Conservation (phyloP, 2,329 filamentous ascomycete genomes). For the Fusarium azukiicola region DNA sequence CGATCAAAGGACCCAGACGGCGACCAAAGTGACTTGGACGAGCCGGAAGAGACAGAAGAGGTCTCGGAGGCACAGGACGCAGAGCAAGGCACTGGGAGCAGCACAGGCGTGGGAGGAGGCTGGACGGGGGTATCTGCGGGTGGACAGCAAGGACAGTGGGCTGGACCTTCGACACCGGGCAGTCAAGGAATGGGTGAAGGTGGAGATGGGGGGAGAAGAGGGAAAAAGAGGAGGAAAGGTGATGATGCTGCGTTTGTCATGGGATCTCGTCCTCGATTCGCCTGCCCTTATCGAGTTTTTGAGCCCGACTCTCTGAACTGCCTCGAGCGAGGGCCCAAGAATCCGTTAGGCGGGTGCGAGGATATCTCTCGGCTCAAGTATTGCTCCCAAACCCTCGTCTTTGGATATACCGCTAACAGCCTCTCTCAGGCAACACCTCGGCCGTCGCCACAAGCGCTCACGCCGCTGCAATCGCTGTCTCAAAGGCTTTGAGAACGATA, state of each 20-base stretch:
- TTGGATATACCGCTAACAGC: neutral
- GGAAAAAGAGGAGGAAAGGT: neutral
- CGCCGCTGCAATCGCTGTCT: slow-evolving; percentile 10
- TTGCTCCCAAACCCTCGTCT: neutral
- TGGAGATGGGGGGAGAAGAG: neutral
- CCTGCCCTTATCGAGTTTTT: slow-evolving; percentile 14
- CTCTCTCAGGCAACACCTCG: slow-evolving; percentile 12
- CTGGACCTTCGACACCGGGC: neutral
- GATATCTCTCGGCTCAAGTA: slow-evolving; percentile 17
- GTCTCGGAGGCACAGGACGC: neutral
- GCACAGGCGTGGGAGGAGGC: neutral
- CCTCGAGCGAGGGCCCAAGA: neutral
- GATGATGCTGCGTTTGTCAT: neutral
- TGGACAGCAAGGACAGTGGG: neutral
- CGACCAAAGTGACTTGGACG: neutral
- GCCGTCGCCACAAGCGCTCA: slow-evolving; percentile 16
- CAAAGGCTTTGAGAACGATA: slow-evolving; percentile 2
- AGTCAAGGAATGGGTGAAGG: neutral
- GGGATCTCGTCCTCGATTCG: slow-evolving; percentile 1
- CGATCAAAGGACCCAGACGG: neutral
- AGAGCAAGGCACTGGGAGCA: neutral
- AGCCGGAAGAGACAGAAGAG: neutral
- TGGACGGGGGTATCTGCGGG: neutral
- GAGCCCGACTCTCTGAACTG: slow-evolving; percentile 7
- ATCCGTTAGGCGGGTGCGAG: slow-evolving; percentile 5